Evolutionary conservation across 495 filamentous ascomycete genomes (phyloP), one percentile per base, ranked within the genome.

Genomic region (Daldinia vernicosa): DNA sequence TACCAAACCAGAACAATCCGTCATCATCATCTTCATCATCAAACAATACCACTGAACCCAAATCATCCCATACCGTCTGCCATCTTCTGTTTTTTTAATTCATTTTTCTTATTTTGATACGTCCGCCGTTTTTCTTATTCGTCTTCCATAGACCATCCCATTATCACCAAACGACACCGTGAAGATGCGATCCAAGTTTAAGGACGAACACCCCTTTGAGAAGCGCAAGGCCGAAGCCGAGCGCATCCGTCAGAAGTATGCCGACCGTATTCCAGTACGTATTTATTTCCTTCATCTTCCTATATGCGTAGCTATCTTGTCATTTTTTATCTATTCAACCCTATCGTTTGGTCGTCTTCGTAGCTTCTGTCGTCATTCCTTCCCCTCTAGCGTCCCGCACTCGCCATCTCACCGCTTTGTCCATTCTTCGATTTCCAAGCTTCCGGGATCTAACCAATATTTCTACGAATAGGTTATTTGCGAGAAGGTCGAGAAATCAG

Each of bases 131-230:
- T 22, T 45, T 26, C 14, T 54, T 53, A 19, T 19, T 35, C 43
- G 24, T 39, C 22, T n/a, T 11, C 6, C 27, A 8, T 27, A 51
- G 15, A 51, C 9, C 26, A 17, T 47, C 40, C 12, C 43, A n/a
- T 64, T 37, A 60, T 45, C 53, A 37, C 53, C 70, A 51, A 72
- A 51, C 79, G 5, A 32, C 4, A 52, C 28, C 74, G 57, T 78
- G 85, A 94, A 80, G 69, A 97, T 97, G 94, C 89, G 93, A 76
- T 93, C 91, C 82, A 98, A 98, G 88, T 98, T 98, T 84, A 99
- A 98, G 92, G 95, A 99, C 90, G 95, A 98, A 89, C 95, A 98
- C 84, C 93, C 94, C 78, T 98, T 98, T 81, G 94, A 97, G 92
- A 98, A 99, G 91, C 90, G 91, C 82, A 97, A 97, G 92, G 95